Base-by-base conservation (phyloP, 2,329 filamentous ascomycete genomes). In the Tolypocladium ovalisporum region DNA sequence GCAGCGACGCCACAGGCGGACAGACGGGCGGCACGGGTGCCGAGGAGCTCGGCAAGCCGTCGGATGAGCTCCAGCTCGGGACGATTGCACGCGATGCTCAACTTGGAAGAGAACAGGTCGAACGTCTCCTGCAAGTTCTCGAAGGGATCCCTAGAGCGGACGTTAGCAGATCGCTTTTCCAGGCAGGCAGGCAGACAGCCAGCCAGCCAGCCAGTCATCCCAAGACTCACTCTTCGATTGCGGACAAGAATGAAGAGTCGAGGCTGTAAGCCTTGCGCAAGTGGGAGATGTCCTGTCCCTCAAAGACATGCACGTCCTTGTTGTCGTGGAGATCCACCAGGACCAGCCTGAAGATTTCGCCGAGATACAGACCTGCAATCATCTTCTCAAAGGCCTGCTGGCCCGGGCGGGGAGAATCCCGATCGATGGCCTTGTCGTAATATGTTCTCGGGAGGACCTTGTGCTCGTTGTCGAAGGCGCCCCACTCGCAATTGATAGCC, bases 371-470 rank as follows among this genome's bases (percentile, higher is more conserved):
- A 62, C 93, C 93, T 2, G 93, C 91, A 69, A 96, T 92, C 89
- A 97, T 97, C 79, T 97, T 97, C 77, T 97, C 93, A 64, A 97
- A 97, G 1, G 90, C 86, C 75, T 97, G 93, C 75, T 97, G 91
- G 54, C 91, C 92, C 4, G 93, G 93, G 32, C 92, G 88, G 39
- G 93, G 93, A 24, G 92, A 97, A 66, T 94, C 88, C 65, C 89
- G 86, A 77, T 97, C 93, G 67, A 97, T 90, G 64, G 87, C 84
- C 60, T 89, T 78, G 71, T 97, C 93, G 73, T 94, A 97, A 58
- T 83, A 83, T 32, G 92, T 96, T 56, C 85, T 83, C 15, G 92
- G 92, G 15, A 97, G 85, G 56, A 97, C 87, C 66, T 87, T 81
- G 76, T 93, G 88, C 73, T 96, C 89, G 72, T 96, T 96, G 73